A percentile compares a stretch with the other conserved stretches of the same genome.
These are phyloP conservation scores for Leptosphaerulina australis DNA, from an alignment of 2,329 filamentous ascomycete species.

Conservation along the genomic window DNA sequence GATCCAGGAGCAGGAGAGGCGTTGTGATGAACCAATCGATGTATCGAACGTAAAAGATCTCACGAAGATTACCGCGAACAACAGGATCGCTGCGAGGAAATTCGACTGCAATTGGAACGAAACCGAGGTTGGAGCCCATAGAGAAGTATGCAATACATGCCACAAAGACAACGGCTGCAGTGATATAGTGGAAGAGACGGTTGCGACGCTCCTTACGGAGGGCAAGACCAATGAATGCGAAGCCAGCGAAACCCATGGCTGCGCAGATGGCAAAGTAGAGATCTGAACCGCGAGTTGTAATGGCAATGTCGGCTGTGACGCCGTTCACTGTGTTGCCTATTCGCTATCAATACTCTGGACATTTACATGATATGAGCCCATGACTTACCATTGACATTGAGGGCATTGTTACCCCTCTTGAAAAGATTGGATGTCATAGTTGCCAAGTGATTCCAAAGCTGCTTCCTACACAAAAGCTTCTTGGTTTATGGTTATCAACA, in stretches of 20 bases:
- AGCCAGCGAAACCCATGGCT: constrained; percentile 62
- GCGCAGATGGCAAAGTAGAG: constrained; percentile 68
- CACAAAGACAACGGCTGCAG: constrained; percentile 62
- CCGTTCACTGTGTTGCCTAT: constrained; percentile 55
- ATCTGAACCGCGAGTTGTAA: constrained; percentile 65
- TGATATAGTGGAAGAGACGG: constrained; percentile 70
- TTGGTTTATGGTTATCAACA: background rate
- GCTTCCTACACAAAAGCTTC: constrained; percentile 2
- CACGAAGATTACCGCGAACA: constrained; percentile 60
- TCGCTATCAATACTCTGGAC: background rate
- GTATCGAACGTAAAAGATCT: constrained; percentile 71
- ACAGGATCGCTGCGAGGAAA: constrained; percentile 56
- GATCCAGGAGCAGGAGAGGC: constrained; percentile 65
- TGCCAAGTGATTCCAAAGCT: constrained; percentile 1
- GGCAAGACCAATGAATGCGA: constrained; percentile 60
- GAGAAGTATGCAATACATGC: constrained; percentile 69
- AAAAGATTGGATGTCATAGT: constrained; percentile 10
- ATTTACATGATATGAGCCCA: background rate
- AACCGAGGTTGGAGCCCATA: constrained; percentile 71
- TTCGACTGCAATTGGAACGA: constrained; percentile 67
- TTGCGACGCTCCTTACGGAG: constrained; percentile 61
- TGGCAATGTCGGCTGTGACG: constrained; percentile 58
- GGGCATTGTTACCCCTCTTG: constrained; percentile 27
- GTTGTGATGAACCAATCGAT: constrained; percentile 70
- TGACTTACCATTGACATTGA: constrained; percentile 29